phyloP scores from a whole-genome alignment of 305 asterid species.

The Fraxinus latifolia region DNA sequence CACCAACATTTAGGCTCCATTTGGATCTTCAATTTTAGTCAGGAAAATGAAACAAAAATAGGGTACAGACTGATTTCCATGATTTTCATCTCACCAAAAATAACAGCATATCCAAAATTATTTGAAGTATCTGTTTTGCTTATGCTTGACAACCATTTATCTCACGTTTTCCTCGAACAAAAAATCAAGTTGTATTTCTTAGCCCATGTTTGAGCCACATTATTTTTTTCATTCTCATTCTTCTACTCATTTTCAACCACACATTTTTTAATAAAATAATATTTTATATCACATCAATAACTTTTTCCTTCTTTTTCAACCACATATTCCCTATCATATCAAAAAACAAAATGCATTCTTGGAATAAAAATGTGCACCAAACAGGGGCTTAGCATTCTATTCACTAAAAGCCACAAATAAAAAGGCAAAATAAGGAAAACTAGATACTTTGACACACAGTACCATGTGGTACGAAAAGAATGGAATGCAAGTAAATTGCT shows the following conservation, averaged over 20 bases:
- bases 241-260: too few species aligned
- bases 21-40: not conserved
- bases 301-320: too few species aligned
- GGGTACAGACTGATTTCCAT: not conserved
- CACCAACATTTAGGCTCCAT: not conserved
- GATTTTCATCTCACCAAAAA: not conserved
- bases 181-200: not conserved
- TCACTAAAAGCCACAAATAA: not conserved
- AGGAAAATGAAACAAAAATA: not conserved
- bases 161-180: not conserved
- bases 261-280: too few species aligned
- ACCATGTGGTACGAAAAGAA: not conserved
- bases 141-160: not conserved
- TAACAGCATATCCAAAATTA: not conserved
- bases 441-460: not conserved
- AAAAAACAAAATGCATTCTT: too few species aligned
- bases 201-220: too few species aligned
- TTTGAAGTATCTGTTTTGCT: not conserved
- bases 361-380: too few species aligned
- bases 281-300: too few species aligned
- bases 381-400: not conserved
- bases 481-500: not conserved
- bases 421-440: not conserved
- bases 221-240: too few species aligned
- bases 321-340: too few species aligned